Conservation (phyloP, 768 basidiomycete genomes). For the Boletus pseudo-olivaceus region DNA sequence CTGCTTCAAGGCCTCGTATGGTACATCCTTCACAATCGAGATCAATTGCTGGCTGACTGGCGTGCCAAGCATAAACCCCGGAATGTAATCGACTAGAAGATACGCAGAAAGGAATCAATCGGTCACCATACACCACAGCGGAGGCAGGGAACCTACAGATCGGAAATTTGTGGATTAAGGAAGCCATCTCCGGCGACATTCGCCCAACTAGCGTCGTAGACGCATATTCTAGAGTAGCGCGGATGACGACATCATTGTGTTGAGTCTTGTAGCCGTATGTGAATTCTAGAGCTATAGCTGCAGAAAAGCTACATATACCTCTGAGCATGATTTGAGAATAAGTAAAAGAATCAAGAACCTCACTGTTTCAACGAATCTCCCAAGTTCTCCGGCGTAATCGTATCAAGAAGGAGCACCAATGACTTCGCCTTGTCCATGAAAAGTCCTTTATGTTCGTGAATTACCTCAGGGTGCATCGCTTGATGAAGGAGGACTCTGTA, state of each 20-base stretch:
- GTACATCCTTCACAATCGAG: conserved; percentile 16
- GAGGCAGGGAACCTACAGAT: neutral
- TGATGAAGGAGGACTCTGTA: conserved; percentile 1
- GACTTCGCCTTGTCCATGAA: neutral
- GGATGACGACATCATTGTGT: neutral
- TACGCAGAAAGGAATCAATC: neutral
- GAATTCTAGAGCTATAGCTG: neutral
- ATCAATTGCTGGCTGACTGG: neutral
- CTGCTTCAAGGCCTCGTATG: conserved; percentile 40
- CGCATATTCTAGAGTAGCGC: neutral
- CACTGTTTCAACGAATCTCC: neutral
- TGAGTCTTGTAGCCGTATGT: conserved; percentile 1
- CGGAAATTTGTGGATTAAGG: neutral
- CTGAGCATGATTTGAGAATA: neutral
- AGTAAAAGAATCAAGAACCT: neutral
- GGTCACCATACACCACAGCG: neutral
- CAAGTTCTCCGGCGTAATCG: neutral
- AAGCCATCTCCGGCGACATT: neutral
- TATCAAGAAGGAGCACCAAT: neutral
- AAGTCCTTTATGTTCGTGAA: neutral
- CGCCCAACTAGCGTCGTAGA: neutral
- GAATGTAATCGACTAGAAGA: neutral
- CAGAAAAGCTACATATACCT: neutral
- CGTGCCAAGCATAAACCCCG: neutral
- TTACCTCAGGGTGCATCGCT: neutral